Evolutionary conservation across 257 asterid species (phyloP).

Genomic region (Rehmannia glutinosa): DNA sequence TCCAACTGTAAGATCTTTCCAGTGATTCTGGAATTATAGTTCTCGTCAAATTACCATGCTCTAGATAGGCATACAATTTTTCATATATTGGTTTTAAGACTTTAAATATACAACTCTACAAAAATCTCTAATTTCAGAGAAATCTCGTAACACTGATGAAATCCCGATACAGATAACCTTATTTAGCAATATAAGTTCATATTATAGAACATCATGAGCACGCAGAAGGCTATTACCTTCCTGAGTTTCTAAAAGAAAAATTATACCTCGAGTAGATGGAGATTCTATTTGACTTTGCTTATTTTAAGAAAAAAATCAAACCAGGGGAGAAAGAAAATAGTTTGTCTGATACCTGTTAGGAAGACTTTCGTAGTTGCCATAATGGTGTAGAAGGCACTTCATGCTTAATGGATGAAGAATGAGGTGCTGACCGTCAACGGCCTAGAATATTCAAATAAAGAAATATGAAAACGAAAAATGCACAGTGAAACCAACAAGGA

Average conservation of each 20-base stretch:
- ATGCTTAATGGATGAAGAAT: constrained; percentile 81
- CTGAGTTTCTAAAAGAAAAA: neutral
- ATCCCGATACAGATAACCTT: neutral
- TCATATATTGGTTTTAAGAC: neutral
- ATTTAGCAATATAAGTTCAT: no score
- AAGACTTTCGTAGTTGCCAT: constrained; percentile 67
- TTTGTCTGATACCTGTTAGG: constrained; percentile 62
- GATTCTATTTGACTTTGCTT: constrained; percentile 2
- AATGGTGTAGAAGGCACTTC: constrained; percentile 92
- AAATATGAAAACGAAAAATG: neutral
- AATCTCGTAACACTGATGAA: neutral
- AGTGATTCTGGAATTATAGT: constrained; percentile 54
- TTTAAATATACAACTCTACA: neutral
- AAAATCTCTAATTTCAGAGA: neutral
- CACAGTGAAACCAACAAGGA: neutral
- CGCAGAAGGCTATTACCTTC: neutral
- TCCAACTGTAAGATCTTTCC: constrained; percentile 89
- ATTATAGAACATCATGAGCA: neutral
- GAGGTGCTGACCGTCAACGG: constrained; percentile 85
- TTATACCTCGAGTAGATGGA: neutral
- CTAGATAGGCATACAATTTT: constrained; percentile 8
- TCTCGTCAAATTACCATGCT: constrained; percentile 18
- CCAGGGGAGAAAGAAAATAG: neutral
- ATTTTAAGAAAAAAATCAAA: neutral
- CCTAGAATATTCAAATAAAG: constrained; percentile 42